phyloP scores from a whole-genome alignment of 1,139 yeast species.

The Magnusiomyces clavatus region DNA sequence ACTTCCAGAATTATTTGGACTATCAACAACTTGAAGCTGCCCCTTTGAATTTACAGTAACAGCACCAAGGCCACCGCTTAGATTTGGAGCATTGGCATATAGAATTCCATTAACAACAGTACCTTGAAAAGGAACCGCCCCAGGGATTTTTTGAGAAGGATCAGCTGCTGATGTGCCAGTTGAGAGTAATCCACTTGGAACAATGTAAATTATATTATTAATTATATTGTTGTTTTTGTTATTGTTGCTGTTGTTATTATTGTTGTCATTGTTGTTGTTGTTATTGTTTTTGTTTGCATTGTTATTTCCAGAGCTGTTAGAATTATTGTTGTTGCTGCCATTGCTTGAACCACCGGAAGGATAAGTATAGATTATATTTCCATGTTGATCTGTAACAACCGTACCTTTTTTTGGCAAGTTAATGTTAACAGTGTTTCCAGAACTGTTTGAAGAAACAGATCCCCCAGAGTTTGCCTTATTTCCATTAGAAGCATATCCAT shows the following conservation, averaged over 20 bases:
- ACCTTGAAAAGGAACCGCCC: slow-evolving; percentile 4
- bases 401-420: not conserved
- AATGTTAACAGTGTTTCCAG: not conserved
- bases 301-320: too few relatives aligned
- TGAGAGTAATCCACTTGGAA: not conserved
- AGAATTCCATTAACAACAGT: slow-evolving; percentile 3
- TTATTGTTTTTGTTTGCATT: not conserved
- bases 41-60: not conserved
- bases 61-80: slow-evolving; percentile 1
- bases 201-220: not conserved
- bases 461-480: too few relatives aligned
- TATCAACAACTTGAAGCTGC: slow-evolving; percentile 2
- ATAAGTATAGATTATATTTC: too few relatives aligned
- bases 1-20: not conserved
- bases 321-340: not conserved
- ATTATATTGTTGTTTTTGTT: not conserved
- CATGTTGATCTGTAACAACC: not conserved
- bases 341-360: not conserved
- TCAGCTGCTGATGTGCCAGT: not conserved
- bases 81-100: slow-evolving; percentile 1
- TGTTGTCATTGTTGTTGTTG: not conserved
- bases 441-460: too few relatives aligned
- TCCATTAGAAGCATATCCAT: too few relatives aligned
- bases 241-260: not conserved
- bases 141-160: not conserved